Evolutionary conservation across 805 yeast genomes (phyloP), one percentile per base, ranked within the genome.

Genomic region (Saccharomycopsis malanga): DNA sequence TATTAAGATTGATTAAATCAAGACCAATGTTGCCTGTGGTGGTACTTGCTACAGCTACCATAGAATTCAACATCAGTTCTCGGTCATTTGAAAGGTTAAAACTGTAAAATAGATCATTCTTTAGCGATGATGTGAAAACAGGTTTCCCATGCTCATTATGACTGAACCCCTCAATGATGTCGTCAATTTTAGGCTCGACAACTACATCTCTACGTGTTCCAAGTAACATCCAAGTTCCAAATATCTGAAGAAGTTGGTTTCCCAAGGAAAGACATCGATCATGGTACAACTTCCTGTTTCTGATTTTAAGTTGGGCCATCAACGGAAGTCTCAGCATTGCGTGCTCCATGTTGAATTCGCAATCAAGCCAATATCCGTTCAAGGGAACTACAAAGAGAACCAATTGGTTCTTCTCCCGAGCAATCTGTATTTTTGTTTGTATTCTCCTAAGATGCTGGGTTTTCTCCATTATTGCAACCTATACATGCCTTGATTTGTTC

Each of bases 31-130:
- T 23, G 12, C 12, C n/a, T 20, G 42, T 21, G 20, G 10, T 22
- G 2, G 4, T 18, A 14, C 29, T 21, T 29, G 23, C n/a, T 6
- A 10, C n/a, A n/a, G 14, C 5, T 3, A 40, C 49, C 51, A 51
- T 51, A n/a, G 47, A 43, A 15, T 40, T 44, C 17, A 47, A 17
- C 35, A 34, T n/a, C 4, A 49, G 32, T 32, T 51, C 54, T n/a
- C 34, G 27, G 35, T 51, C 54, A 34, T 51, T 51, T 32, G 54
- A 51, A 23, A 51, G 15, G 32, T 48, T 51, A 38, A 51, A 51
- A 20, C 14, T 14, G 40, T 43, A 23, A 29, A 41, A 20, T 14
- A 17, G 22, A 29, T 15, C 22, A 4, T 17, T n/a, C 3, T 18
- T 18, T 20, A 29, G 20, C 9, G 32, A n/a, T 21, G 15, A 10